These are phyloP conservation scores for Pseudocercospora pini-densiflorae DNA, from an alignment of 2,329 filamentous ascomycete species.

Conservation along the genomic window DNA sequence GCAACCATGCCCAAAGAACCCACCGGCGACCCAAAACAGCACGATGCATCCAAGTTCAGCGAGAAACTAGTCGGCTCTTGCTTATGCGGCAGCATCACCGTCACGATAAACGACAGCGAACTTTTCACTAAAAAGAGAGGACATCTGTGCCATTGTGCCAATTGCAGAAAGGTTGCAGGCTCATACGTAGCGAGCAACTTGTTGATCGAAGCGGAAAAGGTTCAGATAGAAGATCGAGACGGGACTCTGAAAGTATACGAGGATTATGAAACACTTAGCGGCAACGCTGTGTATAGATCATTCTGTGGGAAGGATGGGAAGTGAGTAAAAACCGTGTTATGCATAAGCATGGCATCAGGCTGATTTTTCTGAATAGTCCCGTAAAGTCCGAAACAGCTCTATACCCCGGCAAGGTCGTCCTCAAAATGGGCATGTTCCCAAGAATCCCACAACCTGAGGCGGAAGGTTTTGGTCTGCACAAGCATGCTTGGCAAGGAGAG, in stretches of 20 bases:
- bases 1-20: constrained; percentile 31
- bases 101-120: constrained; percentile 54
- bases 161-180: constrained; percentile 57
- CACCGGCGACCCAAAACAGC: constrained; percentile 48
- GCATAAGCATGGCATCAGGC: too few species aligned
- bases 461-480: constrained; percentile 51
- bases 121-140: constrained; percentile 53
- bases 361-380: too few species aligned
- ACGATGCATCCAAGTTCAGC: constrained; percentile 41
- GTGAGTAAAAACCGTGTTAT: too few species aligned
- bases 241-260: constrained; percentile 51
- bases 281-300: constrained; percentile 49
- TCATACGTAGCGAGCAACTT: constrained; percentile 48
- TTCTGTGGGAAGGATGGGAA: constrained; percentile 54
- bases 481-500: constrained; percentile 50
- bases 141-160: constrained; percentile 57
- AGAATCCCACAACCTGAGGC: constrained; percentile 52
- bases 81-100: constrained; percentile 53
- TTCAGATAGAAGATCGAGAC: constrained; percentile 50
- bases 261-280: constrained; percentile 53
- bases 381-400: constrained; percentile 51
- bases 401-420: constrained; percentile 49
- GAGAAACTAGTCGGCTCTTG: constrained; percentile 47
- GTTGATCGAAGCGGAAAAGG: constrained; percentile 50
- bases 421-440: constrained; percentile 58